Base-by-base conservation (phyloP, 805 yeast genomes). In the Barnettozyma sucrosica region DNA sequence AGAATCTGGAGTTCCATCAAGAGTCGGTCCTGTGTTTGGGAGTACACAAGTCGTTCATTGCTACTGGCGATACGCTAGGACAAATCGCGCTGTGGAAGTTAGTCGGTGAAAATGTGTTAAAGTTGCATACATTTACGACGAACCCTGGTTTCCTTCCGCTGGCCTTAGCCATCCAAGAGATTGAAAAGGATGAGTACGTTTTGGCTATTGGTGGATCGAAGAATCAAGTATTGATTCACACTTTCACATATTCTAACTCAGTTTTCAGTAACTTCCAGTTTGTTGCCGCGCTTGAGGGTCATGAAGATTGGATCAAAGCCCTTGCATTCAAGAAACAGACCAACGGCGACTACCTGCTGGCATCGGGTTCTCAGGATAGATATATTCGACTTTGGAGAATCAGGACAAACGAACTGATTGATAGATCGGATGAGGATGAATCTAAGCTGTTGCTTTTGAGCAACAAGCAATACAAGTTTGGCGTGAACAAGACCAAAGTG, bases 221-320 rank as follows among this genome's bases (percentile, higher is more conserved):
- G 46, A 63, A 66, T 25, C 61, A 66, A 28, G 58, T 90, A 5
- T 79, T 72, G 49, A 71, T 87, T 5, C 80, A 78, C 55, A 64
- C 82, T 0, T 75, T 81, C 51, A 57, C 53, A 10, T 43, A 63
- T 1, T 43, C 21, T 0, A 48, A 19, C 9, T 28, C 42, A 8
- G n/a, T 53, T 1, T 42, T 47, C 4, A 44, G 50, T 11, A 48
- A 54, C 11, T 66, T 74, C 37, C 45, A 56, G 8, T 69, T 67
- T 45, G 69, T 72, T 26, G 85, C 89, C 1, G 68, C 68, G 8
- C 66, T 93, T 30, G 75, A 81, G 24, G 99, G 99, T 5, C 99
- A 93, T 63, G 99, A 93, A 66, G 97, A 90, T 65, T 93, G 99
- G 99, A 78, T 93, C 44, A 85, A 85, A 61, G 74, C 88, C 13